A percentile compares a stretch with the other conserved stretches of the same genome.
Conservation (phyloP, 2,329 filamentous ascomycete genomes). For the Xylariaceae sp. region DNA sequence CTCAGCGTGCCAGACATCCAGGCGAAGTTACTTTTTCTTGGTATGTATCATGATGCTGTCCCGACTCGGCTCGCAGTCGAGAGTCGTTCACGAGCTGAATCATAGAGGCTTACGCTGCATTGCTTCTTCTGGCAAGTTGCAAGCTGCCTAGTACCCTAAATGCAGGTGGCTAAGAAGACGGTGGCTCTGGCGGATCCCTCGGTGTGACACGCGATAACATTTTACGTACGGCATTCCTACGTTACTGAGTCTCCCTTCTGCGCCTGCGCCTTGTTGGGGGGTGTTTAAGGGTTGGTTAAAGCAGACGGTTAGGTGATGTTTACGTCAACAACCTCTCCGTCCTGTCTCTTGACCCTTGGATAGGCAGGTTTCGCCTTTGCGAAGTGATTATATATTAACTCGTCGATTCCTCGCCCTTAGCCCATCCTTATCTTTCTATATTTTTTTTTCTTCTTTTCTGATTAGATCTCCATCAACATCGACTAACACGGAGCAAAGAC, state of each 20-base stretch:
- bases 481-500: background rate
- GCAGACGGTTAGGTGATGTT: background rate
- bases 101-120: background rate
- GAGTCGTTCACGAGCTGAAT: too few relatives aligned
- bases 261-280: too few relatives aligned
- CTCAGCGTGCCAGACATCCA: background rate
- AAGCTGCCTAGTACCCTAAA: background rate
- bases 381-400: too few relatives aligned
- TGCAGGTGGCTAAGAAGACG: background rate
- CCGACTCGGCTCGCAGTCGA: too few relatives aligned
- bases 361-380: too few relatives aligned
- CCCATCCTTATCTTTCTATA: background rate
- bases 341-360: background rate
- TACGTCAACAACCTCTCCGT: background rate
- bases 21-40: background rate
- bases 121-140: background rate
- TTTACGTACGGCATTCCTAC: background rate
- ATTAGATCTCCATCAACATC: background rate
- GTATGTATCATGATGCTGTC: too few relatives aligned
- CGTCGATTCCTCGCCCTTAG: background rate
- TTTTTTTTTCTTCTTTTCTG: too few relatives aligned
- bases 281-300: too few relatives aligned
- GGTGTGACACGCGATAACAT: background rate
- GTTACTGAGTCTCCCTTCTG: too few relatives aligned
- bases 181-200: background rate